Conservation (phyloP, 768 basidiomycete species). For the Leccinellum albellum region DNA sequence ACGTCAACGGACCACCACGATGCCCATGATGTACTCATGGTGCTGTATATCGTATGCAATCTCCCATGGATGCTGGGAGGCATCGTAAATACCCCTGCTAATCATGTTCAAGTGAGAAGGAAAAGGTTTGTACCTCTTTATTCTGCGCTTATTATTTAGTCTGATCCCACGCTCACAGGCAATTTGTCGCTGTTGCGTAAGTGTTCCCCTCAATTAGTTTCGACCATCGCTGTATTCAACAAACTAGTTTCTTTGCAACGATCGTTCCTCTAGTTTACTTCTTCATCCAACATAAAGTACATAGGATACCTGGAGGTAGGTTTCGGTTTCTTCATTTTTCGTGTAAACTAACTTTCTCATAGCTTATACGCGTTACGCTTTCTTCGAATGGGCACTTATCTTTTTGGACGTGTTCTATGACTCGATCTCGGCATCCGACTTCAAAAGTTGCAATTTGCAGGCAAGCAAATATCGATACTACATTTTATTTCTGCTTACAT, state of each 20-base stretch:
- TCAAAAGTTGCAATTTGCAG: conserved; percentile 50
- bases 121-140: conserved; percentile 45
- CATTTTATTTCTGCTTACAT: neutral
- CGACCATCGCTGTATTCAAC: conserved; percentile 9
- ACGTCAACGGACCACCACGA: conserved; percentile 83
- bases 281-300: conserved; percentile 82
- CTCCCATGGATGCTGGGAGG: conserved; percentile 87
- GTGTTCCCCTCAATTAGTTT: neutral
- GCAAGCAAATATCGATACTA: conserved; percentile 30
- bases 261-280: conserved; percentile 77
- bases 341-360: conserved; percentile 2
- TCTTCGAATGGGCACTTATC: conserved; percentile 87
- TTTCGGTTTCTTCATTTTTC: neutral
- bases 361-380: conserved; percentile 85
- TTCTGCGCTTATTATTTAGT: neutral
- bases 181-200: conserved; percentile 49
- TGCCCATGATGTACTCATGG: conserved; percentile 84
- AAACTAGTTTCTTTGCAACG: conserved; percentile 61
- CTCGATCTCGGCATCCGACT: conserved; percentile 59
- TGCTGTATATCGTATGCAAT: conserved; percentile 78
- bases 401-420: conserved; percentile 71
- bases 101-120: conserved; percentile 38
- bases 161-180: conserved; percentile 34
- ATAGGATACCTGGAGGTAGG: conserved; percentile 73
- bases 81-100: conserved; percentile 49